Percentiles rank a stretch among this genome's conserved stretches.
Conservation (phyloP, 2,329 filamentous ascomycete genomes). For the Aureobasidium melanogenum region DNA sequence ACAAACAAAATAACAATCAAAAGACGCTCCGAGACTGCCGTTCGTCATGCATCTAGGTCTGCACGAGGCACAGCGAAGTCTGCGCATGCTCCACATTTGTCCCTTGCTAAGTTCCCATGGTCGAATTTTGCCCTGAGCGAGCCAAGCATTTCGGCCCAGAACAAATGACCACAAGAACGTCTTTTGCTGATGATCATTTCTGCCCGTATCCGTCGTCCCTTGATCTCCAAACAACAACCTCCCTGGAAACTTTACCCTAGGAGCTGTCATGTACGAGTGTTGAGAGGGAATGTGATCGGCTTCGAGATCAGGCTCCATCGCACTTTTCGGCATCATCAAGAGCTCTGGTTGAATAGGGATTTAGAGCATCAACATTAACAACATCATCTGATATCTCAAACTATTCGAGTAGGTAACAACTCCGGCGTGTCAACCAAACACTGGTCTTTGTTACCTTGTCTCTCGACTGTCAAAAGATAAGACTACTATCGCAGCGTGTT, state of each 20-base stretch:
- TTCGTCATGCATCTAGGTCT: slow-evolving; percentile 4
- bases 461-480: neutral
- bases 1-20: slow-evolving; percentile 1
- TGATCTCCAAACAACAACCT: neutral
- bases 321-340: neutral
- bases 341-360: neutral
- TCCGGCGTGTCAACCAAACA: neutral
- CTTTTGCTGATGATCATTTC: slow-evolving; percentile 5
- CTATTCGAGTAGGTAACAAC: neutral
- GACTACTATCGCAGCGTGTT: neutral
- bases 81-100: neutral
- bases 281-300: neutral
- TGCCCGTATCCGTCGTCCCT: neutral
- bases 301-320: too few relatives aligned
- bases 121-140: neutral
- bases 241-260: neutral
- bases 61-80: neutral
- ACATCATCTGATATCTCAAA: too few relatives aligned
- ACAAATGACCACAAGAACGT: neutral
- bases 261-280: neutral
- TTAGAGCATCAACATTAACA: neutral
- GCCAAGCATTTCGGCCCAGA: slow-evolving; percentile 1
- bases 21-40: neutral
- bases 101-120: neutral
- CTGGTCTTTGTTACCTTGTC: neutral